Conservation (phyloP, 371 early-diverging fungal species). For the Batkoa obscura region DNA sequence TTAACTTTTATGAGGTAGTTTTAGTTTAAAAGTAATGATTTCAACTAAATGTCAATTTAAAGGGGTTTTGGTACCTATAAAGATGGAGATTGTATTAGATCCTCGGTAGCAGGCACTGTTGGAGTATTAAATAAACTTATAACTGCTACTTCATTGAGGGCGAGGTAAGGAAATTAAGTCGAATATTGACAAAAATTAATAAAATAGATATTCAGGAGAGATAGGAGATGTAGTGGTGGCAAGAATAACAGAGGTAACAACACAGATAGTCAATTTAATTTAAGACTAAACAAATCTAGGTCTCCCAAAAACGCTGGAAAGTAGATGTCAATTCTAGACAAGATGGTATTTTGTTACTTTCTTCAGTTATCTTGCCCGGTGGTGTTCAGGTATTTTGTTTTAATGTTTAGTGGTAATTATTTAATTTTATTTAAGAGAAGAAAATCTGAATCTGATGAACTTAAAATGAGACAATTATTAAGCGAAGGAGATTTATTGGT, state of each 20-base stretch:
- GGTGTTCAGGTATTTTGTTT: slow-evolving; percentile 58
- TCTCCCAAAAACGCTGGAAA: slow-evolving; percentile 87
- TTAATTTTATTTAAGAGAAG: slow-evolving; percentile 35
- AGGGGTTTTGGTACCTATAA: slow-evolving; percentile 94
- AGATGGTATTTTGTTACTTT: slow-evolving; percentile 77
- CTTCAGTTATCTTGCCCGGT: slow-evolving; percentile 92
- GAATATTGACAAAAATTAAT: background rate
- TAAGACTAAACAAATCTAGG: slow-evolving; percentile 10
- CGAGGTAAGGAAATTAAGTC: slow-evolving; percentile 31
- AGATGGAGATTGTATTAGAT: slow-evolving; percentile 40
- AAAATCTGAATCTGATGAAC: slow-evolving; percentile 95
- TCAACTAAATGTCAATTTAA: slow-evolving; percentile 5
- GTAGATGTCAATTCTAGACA: slow-evolving; percentile 83
- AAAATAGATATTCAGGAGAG: slow-evolving; percentile 58
- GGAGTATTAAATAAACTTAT: slow-evolving; percentile 94
- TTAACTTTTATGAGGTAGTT: slow-evolving; percentile 59
- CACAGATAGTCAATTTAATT: too few relatives aligned
- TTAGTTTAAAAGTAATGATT: background rate
- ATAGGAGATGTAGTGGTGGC: slow-evolving; percentile 99
- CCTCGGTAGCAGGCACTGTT: slow-evolving; percentile 81
- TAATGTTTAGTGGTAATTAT: background rate
- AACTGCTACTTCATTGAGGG: slow-evolving; percentile 72
- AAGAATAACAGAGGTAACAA: slow-evolving; percentile 67
- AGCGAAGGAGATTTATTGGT: slow-evolving; percentile 90
- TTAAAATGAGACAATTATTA: slow-evolving; percentile 94